Conservation (phyloP, 2,329 filamentous ascomycete species). For the Sporothrix curviconia region DNA sequence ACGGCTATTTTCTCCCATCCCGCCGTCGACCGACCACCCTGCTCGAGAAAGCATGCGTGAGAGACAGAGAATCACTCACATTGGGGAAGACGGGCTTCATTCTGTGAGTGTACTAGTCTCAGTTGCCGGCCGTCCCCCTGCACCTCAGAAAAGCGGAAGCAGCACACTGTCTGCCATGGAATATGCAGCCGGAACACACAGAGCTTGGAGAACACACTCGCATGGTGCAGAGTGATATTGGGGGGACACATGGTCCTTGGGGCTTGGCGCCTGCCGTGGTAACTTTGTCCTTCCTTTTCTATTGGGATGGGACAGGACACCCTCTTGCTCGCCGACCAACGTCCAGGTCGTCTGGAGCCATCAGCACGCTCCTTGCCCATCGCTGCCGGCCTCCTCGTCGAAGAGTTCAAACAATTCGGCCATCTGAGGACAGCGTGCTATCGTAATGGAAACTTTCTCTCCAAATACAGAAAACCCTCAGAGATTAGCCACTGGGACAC, state of each 20-base stretch:
- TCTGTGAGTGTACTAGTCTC: background rate
- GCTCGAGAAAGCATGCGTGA: background rate
- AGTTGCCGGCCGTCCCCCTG: background rate
- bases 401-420: too few relatives aligned
- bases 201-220: conserved; percentile 1
- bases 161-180: conserved; percentile 1
- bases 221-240: conserved; percentile 10
- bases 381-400: too few relatives aligned
- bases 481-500: background rate
- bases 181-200: conserved; percentile 4
- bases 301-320: background rate
- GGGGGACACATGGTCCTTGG: conserved; percentile 2
- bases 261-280: conserved; percentile 8
- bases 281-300: background rate
- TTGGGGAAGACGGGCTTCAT: background rate
- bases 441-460: too few relatives aligned
- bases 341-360: too few relatives aligned
- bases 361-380: too few relatives aligned
- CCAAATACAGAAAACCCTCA: too few relatives aligned
- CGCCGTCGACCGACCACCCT: background rate
- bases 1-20: background rate
- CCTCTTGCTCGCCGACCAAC: background rate
- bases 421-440: too few relatives aligned
- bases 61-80: background rate
- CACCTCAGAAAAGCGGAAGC: conserved; percentile 4